Evolutionary conservation across 129 eudicot genomes (phyloP).

Genomic region (Artemisia argyi): DNA sequence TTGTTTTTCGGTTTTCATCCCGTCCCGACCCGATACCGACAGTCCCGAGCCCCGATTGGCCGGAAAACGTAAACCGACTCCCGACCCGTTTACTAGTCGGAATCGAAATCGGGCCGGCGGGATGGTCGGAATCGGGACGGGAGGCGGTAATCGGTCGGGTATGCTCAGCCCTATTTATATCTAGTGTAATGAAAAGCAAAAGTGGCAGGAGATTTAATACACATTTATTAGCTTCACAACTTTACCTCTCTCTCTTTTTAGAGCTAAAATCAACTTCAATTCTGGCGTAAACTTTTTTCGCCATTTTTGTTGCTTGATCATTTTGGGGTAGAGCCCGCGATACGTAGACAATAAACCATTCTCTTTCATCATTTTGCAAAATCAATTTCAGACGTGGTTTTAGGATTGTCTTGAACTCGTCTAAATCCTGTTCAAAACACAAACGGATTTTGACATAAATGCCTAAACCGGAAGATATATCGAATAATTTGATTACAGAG

Average conservation of each 20-base stretch:
- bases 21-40: no score
- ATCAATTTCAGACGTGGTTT: conserved; percentile 95
- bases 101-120: no score
- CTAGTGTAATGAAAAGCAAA: neutral
- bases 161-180: no score
- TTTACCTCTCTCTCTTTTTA: conserved; percentile 93
- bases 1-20: no score
- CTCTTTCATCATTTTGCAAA: conserved; percentile 94
- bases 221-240: conserved; percentile 3
- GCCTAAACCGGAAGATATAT: neutral
- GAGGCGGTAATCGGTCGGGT: no score
- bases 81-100: no score
- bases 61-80: no score
- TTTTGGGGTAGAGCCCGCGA: conserved; percentile 88
- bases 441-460: neutral
- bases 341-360: conserved; percentile 97
- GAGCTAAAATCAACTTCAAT: conserved; percentile 98
- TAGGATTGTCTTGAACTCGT: conserved; percentile 92
- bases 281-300: conserved; percentile 90
- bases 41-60: no score
- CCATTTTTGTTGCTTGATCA: conserved; percentile 95
- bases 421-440: conserved; percentile 70
- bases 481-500: neutral
- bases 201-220: neutral
- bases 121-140: no score